Evolutionary conservation across 1,139 yeast genomes (phyloP), one percentile per base, ranked within the genome.

Genomic region (Debaryomyces subglobosus): DNA sequence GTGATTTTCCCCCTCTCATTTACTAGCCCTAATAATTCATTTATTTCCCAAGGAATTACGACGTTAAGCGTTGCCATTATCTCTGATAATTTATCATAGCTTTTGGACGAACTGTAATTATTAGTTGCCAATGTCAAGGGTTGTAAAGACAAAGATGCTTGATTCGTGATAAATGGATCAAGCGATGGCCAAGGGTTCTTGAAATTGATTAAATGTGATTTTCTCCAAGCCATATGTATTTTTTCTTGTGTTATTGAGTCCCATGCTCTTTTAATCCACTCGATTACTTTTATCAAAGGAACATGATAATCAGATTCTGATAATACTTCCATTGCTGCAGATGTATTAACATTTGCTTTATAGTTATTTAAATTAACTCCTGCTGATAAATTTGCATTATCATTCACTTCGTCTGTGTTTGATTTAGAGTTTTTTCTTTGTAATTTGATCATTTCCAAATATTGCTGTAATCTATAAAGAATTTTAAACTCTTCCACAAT

Each of bases 401-500:
- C 51, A 5, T 45, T 13, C 29, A 43, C 52, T 5, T 49, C 44
- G 2, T 42, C 40, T 6, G 32, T 39, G 33, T 47, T 54, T 35
- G 44, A 39, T 45, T 46, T 59, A 5, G 62, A 56, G 43, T 57
- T 60, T 30, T 44, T 64, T 60, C 64, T 68, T 64, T 67, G 84
- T 63, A 60, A 61, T 65, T 64, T 69, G 47, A 65, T 73, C 69
- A 82, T 71, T 33, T 78, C 82, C 52, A 78, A 66, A 54, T 83
- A 84, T 55, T 84, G 89, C 53, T 81, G 84, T 6, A 80, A 68
- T 51, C 89, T 72, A 59, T 80, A 84, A 41, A 81, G 66, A 10
- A 82, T 73, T 54, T 82, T 82, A 57, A 84, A 81, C 54, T 84
- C 89, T 51, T 82, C 84, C 25, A 81, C 71, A 3, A 84, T 81